Evolutionary conservation across 73 alveolate genomes (phyloP).

Genomic region (Effrenium voratum): DNA sequence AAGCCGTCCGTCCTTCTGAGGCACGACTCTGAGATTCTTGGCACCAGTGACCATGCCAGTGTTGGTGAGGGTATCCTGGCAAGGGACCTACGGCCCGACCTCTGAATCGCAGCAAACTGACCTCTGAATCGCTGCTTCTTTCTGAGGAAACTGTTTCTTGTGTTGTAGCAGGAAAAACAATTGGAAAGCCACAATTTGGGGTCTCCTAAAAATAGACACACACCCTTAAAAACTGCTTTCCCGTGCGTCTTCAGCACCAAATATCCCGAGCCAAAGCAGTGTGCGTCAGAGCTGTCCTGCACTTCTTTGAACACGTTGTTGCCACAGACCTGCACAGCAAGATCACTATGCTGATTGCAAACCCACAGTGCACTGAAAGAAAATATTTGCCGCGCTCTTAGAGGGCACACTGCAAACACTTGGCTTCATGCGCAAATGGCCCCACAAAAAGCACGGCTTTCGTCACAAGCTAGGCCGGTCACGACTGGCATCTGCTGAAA

Average conservation of each 20-base stretch:
- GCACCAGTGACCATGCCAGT: slow-evolving; percentile 87
- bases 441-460: too few relatives aligned
- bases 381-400: not conserved
- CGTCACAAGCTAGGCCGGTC: too few relatives aligned
- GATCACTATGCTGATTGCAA: too few relatives aligned
- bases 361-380: not conserved
- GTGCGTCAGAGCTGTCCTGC: slow-evolving; percentile 5
- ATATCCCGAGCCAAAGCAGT: not conserved
- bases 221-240: not conserved
- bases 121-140: too few relatives aligned
- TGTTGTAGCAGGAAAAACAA: too few relatives aligned
- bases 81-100: too few relatives aligned
- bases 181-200: too few relatives aligned
- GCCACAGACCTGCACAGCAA: slow-evolving; percentile 83
- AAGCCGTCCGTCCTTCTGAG: not conserved
- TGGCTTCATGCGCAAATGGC: not conserved
- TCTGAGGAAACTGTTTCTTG: too few relatives aligned
- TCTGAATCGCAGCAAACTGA: too few relatives aligned
- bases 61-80: slow-evolving; percentile 49
- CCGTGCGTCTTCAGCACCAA: not conserved
- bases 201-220: too few relatives aligned
- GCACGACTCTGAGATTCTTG: slow-evolving; percentile 76
- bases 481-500: too few relatives aligned
- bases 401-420: not conserved
- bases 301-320: slow-evolving; percentile 32